Conservation (phyloP, 164 flowering plant species). For the Berberis thunbergii region DNA sequence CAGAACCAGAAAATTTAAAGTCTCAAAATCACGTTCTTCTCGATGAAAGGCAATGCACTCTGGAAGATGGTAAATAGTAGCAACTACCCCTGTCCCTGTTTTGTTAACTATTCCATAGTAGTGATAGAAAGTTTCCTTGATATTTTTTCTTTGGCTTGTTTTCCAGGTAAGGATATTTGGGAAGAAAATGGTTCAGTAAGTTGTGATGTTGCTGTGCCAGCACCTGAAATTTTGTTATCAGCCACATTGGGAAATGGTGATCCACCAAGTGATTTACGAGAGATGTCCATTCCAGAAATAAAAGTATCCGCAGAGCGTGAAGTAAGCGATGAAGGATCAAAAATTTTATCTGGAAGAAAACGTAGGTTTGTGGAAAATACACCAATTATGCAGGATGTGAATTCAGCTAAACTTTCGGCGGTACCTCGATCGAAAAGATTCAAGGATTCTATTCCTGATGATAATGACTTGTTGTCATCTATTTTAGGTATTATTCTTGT, state of each 20-base stretch:
- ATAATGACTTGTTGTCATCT: conserved; percentile 88
- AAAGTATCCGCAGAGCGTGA: conserved; percentile 16
- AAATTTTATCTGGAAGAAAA: conserved; percentile 44
- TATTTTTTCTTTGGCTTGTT: conserved; percentile 6
- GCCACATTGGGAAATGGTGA: conserved; percentile 32
- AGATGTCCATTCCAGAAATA: conserved; percentile 32
- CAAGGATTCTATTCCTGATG: conserved; percentile 61
- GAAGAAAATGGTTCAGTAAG: conserved; percentile 19
- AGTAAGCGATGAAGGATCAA: conserved; percentile 26
- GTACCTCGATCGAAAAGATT: conserved; percentile 30
- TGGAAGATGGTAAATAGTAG: conserved; percentile 11
- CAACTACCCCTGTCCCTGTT: conserved; percentile 1
- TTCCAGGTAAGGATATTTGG: conserved; percentile 28
- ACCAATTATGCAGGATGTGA: conserved; percentile 40
- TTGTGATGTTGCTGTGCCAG: conserved; percentile 38
- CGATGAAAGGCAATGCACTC: conserved; percentile 16
- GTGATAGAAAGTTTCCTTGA: background rate
- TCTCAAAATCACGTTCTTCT: conserved; percentile 7
- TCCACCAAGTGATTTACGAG: conserved; percentile 25
- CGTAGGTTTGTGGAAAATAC: conserved; percentile 64
- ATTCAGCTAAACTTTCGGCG: conserved; percentile 48
- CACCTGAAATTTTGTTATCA: conserved; percentile 72
- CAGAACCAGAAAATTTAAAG: conserved; percentile 14
- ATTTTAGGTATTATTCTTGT: conserved; percentile 58
- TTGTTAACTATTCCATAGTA: too few relatives aligned